A percentile compares a stretch with the other conserved stretches of the same genome.
Evolutionary conservation across 208 protist species (phyloP).

Genomic region (Porcisia deanei): DNA sequence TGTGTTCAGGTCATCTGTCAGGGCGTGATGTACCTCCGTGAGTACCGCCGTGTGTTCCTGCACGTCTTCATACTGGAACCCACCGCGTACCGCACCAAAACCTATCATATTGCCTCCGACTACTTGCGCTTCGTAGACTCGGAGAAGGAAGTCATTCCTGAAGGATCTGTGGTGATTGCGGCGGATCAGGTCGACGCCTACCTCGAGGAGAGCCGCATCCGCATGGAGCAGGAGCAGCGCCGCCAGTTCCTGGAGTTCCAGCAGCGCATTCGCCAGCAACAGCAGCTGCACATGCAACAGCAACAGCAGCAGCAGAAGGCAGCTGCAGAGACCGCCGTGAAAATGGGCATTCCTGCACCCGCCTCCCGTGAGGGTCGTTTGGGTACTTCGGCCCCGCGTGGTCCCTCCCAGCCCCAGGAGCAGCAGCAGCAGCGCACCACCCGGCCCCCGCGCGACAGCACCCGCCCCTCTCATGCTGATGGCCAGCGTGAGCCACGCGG

Average conservation of each 20-base stretch:
- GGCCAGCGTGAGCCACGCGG: constrained; percentile 9
- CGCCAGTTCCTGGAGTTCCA: constrained; percentile 33
- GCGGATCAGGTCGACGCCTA: constrained; percentile 64
- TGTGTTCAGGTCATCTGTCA: constrained; percentile 72
- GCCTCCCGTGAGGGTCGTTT: constrained; percentile 23
- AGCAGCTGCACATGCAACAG: constrained; percentile 25
- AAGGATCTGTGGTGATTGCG: constrained; percentile 59
- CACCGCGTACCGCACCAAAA: constrained; percentile 69
- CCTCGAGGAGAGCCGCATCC: constrained; percentile 32
- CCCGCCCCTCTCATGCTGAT: background rate
- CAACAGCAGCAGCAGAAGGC: constrained; percentile 15
- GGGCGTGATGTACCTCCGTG: constrained; percentile 68
- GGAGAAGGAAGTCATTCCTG: constrained; percentile 73
- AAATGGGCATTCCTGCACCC: constrained; percentile 17
- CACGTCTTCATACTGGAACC: constrained; percentile 85
- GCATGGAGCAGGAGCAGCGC: constrained; percentile 39
- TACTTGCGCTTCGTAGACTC: constrained; percentile 77
- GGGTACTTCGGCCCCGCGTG: constrained; percentile 2
- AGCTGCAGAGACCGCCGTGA: constrained; percentile 8
- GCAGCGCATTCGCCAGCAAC: constrained; percentile 38
- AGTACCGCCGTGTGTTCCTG: constrained; percentile 56
- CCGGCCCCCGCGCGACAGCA: constrained; percentile 24
- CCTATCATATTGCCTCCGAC: constrained; percentile 84
- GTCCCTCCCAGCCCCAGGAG: constrained; percentile 3
- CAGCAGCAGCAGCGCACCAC: constrained; percentile 24